A percentile compares a stretch with the other conserved stretches of the same genome.
These are phyloP conservation scores for Colletotrichum lini DNA, from an alignment of 2,329 filamentous ascomycete genomes.

Conservation along the genomic window DNA sequence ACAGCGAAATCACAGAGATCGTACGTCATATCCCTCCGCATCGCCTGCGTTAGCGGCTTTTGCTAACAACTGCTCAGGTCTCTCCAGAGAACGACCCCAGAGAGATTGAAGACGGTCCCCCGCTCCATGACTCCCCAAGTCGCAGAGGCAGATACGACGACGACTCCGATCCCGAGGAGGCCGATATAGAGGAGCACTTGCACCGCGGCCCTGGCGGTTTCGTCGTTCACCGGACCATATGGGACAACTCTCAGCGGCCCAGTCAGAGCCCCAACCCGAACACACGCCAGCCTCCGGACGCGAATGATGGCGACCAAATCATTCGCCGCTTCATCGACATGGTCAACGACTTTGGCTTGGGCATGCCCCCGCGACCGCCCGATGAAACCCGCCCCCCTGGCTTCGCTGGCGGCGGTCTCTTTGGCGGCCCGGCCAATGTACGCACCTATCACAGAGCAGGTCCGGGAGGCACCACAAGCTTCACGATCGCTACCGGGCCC, in stretches of 20 bases:
- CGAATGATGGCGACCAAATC: slow-evolving; percentile 53
- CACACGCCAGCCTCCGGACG: slow-evolving; percentile 42
- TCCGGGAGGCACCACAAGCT: slow-evolving; percentile 59
- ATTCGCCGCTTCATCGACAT: slow-evolving; percentile 61
- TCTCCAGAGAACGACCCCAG: slow-evolving; percentile 75
- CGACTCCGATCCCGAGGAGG: slow-evolving; percentile 72
- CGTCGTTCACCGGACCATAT: slow-evolving; percentile 55
- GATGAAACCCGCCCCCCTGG: slow-evolving; percentile 41
- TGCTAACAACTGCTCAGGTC: slow-evolving; percentile 59
- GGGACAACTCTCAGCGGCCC: slow-evolving; percentile 39
- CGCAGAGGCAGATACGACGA: slow-evolving; percentile 50
- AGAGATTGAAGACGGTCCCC: slow-evolving; percentile 49
- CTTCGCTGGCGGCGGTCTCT: slow-evolving; percentile 42
- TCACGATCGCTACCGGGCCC: slow-evolving; percentile 63
- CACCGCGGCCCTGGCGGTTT: slow-evolving; percentile 57
- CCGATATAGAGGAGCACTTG: slow-evolving; percentile 69
- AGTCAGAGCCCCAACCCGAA: slow-evolving; percentile 21
- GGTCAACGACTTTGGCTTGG: slow-evolving; percentile 55
- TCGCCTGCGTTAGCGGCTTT: not conserved
- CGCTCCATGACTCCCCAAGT: slow-evolving; percentile 31
- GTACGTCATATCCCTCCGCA: slow-evolving; percentile 66
- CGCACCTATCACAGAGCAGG: slow-evolving; percentile 56
- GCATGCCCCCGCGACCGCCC: slow-evolving; percentile 26
- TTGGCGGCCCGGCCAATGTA: slow-evolving; percentile 51
- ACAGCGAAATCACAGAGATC: slow-evolving; percentile 86